Evolutionary conservation across 2,329 filamentous ascomycete species (phyloP), one percentile per base, ranked within the genome.

Genomic region (Arachnomyces sp.): DNA sequence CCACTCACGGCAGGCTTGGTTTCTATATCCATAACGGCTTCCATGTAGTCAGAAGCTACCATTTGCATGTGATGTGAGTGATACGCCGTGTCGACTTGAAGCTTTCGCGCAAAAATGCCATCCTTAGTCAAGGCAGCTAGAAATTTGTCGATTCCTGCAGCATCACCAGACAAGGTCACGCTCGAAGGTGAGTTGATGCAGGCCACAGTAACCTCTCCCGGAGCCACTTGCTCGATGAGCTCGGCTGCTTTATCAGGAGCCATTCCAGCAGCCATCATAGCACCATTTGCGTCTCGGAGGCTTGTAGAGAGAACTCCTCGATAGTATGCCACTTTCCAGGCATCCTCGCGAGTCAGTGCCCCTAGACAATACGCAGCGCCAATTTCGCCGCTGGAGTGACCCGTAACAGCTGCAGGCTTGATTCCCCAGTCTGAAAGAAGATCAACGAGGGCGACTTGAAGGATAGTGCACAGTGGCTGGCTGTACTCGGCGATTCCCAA

Each of bases 191-290:
- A 52, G 43, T 60, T 62, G 28, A 57, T 52, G 18, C 59, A 64
- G 2, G 63, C 64, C 12, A 66, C 52, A 12, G 42, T 33, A 12
- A 48, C 28, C 2, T 28, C 15, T 7, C n/a, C 11, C 7, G 15
- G 16, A 4, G 18, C 11, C 40, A 42, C 4, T 20, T 41, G 28
- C 2, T 36, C 20, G 56, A 48, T 31, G 48, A 36, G 37, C 52
- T 50, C 25, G 55, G 45, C 14, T 2, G 49, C 48, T 1, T 54
- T 47, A 3, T 49, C 44, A 7, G 40, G 34, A 4, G 45, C 39
- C 2, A 49, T 34, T 6, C 44, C 75, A 2, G 76, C 71, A 1
- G 75, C 75, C 52, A 77, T 63, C 76, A 79, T 79, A 7, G 65
- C 58, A 0, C 74, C 74, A 18, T 32, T 49, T 40, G 7, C 49